Percentiles rank a stretch among this genome's conserved stretches.
These are phyloP conservation scores for Coffea canephora DNA, from an alignment of 257 asterid genomes.

Conservation along the genomic window DNA sequence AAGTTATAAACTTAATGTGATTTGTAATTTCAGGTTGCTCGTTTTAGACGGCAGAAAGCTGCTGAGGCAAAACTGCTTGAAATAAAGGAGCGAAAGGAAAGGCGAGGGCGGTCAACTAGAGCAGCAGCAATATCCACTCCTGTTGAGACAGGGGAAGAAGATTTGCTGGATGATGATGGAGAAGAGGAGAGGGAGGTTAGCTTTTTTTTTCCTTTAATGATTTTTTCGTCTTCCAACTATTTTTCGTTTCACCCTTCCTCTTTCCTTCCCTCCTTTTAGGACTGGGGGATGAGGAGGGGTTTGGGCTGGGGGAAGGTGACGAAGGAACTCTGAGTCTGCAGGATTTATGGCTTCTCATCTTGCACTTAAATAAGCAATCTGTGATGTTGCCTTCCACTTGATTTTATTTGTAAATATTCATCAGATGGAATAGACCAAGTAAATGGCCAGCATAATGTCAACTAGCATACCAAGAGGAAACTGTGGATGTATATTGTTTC, in stretches of 20 bases:
- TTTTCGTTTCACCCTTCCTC: conserved; percentile 7
- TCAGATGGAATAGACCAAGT: neutral
- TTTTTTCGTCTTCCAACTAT: neutral
- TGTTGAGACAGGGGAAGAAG: conserved; percentile 69
- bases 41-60: conserved; percentile 82
- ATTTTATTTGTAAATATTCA: neutral
- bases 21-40: conserved; percentile 58
- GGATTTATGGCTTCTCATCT: neutral
- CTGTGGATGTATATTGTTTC: neutral
- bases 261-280: neutral
- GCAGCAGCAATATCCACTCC: conserved; percentile 91
- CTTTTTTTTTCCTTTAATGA: conserved; percentile 2
- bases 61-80: conserved; percentile 82
- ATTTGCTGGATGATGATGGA: conserved; percentile 82
- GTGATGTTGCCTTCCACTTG: neutral
- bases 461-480: neutral
- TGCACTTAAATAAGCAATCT: neutral
- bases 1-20: neutral
- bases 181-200: conserved; percentile 98
- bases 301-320: neutral
- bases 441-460: neutral
- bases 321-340: neutral
- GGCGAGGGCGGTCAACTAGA: conserved; percentile 93
- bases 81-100: conserved; percentile 85
- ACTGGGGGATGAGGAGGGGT: neutral